Base-by-base conservation (phyloP, 2,329 filamentous ascomycete genomes). In the Aspergillus sp. region DNA sequence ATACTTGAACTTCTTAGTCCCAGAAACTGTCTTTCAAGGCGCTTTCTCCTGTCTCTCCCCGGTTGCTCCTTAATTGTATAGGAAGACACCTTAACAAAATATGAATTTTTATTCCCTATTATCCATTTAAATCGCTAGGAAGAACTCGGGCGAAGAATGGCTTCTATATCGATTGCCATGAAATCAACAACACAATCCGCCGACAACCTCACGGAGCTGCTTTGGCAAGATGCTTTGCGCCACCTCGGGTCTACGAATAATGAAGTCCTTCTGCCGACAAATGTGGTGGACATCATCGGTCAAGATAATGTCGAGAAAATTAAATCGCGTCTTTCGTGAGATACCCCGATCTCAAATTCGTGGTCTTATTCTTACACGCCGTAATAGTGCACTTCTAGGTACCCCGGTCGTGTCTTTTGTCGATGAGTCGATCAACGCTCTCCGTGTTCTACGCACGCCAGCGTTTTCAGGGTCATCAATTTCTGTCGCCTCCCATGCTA, bases 141-240 rank as follows among this genome's bases (percentile, higher is more conserved):
- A 45, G 24, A 35, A 23, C 39, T 21, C 17, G 44, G 35, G 52
- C 23, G 7, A 19, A 53, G 53, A 21, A 64, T 64, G 62, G 48
- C 52, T 52, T 35, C 62, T 40, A 41, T 63, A 48, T 56, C 58
- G 45, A 55, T 57, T 21, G 50, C 52, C 19, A 61, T 59, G 49
- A 64, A 63, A 33, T 43, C 57, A 21, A 43, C 45, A 43, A 46
- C 51, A 39, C 59, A 62, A 15, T 57, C 61, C 2, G 48, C 55
- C 15, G 65, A 66, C 53, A 64, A 61, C 31, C 50, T 65, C 43
- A 67, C 62, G 37, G 65, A 67, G 60, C 59, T 62, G 3, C 54
- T 67, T 52, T 74, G 71, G 71, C 64, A 71, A 43, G 67, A 73
- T 64, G 66, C 67, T 52, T 52, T 70, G 50, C 63, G 62, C 33